phyloP scores from a whole-genome alignment of 2,329 filamentous ascomycete genomes.

The Proliferodiscus dingleyae region DNA sequence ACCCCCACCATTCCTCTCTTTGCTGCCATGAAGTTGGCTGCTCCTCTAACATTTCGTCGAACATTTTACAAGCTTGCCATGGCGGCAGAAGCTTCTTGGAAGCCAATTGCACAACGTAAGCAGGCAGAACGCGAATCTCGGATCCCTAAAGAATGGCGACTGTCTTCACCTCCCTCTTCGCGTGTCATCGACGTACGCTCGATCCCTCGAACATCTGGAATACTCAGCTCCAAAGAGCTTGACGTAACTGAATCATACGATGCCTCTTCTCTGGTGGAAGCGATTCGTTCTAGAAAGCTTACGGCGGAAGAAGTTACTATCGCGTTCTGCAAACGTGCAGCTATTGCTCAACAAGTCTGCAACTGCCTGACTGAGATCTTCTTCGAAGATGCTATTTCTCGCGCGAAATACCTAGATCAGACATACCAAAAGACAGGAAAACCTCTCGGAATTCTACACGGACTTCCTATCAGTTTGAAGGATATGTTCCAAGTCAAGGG shows the following conservation, averaged over 20 bases:
- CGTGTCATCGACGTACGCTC: conserved; percentile 21
- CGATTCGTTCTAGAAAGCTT: conserved; percentile 16
- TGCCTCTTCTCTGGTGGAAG: conserved; percentile 25
- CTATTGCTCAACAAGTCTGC: conserved; percentile 44
- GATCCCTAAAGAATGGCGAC: conserved; percentile 27
- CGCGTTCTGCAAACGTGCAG: conserved; percentile 47
- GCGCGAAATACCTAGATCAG: conserved; percentile 42
- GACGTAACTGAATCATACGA: conserved; percentile 28
- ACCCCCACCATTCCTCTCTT: no score
- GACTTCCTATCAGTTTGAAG: conserved; percentile 53
- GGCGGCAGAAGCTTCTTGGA: conserved; percentile 16
- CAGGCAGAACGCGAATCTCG: conserved; percentile 22
- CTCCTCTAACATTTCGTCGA: no score
- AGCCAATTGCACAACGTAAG: conserved; percentile 25
- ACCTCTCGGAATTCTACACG: conserved; percentile 56
- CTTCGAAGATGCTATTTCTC: conserved; percentile 42
- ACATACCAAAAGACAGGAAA: conserved; percentile 36
- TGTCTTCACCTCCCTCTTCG: conserved; percentile 17
- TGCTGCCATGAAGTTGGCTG: no score
- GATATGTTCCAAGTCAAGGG: conserved; percentile 55
- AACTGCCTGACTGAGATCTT: conserved; percentile 45
- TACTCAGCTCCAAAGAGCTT: conserved; percentile 24
- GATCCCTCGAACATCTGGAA: conserved; percentile 20
- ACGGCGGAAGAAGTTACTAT: conserved; percentile 36
- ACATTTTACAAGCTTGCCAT: no score